These are phyloP conservation scores for Neofusicoccum sp. DNA, from an alignment of 2,329 filamentous ascomycete genomes.

Conservation along the genomic window DNA sequence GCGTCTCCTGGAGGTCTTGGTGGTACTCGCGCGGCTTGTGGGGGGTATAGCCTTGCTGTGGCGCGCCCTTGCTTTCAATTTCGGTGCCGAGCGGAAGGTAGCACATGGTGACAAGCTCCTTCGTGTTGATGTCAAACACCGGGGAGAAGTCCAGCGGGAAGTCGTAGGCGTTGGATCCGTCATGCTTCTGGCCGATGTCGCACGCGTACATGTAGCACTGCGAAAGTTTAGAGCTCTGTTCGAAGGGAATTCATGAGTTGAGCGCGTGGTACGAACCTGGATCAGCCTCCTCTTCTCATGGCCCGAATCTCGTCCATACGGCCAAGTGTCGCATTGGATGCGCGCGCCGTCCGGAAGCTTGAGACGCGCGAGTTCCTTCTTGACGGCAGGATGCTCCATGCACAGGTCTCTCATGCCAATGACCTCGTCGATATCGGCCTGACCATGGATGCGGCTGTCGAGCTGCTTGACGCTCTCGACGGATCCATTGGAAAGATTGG, in stretches of 20 bases:
- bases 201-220: constrained; percentile 43
- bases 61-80: constrained; percentile 31
- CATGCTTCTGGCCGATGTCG: constrained; percentile 42
- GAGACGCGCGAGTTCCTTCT: constrained; percentile 1
- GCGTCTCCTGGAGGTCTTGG: constrained; percentile 21
- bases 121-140: constrained; percentile 52
- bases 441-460: constrained; percentile 50
- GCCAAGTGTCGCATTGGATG: constrained; percentile 3
- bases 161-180: constrained; percentile 53
- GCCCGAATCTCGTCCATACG: not conserved
- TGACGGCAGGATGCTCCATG: constrained; percentile 2
- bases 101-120: constrained; percentile 51
- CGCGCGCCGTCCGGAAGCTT: not conserved
- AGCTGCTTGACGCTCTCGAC: constrained; percentile 32
- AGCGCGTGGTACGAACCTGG: not conserved
- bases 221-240: not conserved
- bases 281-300: not conserved
- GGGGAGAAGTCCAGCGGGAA: constrained; percentile 56
- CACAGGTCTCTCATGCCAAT: constrained; percentile 36
- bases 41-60: constrained; percentile 45
- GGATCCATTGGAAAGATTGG: constrained; percentile 25
- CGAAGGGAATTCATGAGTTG: not conserved
- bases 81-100: constrained; percentile 44
- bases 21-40: constrained; percentile 27
- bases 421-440: constrained; percentile 48